A percentile compares a stretch with the other conserved stretches of the same genome.
These are phyloP conservation scores for Torulaspora globosa DNA, from an alignment of 1,139 yeast species.

Conservation along the genomic window DNA sequence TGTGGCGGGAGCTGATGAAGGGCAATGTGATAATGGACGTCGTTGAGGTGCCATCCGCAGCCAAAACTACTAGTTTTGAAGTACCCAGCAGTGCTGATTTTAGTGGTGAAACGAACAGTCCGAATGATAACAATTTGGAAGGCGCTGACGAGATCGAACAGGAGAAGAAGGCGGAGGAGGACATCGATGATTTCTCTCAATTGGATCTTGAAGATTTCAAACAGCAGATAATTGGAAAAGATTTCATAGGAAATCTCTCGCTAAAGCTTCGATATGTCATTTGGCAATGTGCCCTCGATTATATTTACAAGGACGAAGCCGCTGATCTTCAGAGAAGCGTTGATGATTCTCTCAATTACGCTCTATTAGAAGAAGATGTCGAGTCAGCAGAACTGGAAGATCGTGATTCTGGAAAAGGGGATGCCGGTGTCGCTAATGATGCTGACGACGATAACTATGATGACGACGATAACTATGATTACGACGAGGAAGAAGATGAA, in stretches of 20 bases:
- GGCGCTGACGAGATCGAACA: constrained; percentile 7
- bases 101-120: not conserved
- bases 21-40: constrained; percentile 48
- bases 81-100: constrained; percentile 1
- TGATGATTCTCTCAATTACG: constrained; percentile 25
- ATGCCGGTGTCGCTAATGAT: constrained; percentile 4
- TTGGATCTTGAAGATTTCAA: constrained; percentile 38
- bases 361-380: constrained; percentile 26
- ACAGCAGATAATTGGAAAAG: constrained; percentile 45
- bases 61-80: not conserved
- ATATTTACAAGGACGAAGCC: constrained; percentile 39
- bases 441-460: constrained; percentile 38
- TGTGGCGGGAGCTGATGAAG: constrained; percentile 54
- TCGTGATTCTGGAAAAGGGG: constrained; percentile 5
- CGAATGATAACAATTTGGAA: not conserved
- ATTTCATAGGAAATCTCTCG: constrained; percentile 53
- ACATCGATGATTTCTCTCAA: constrained; percentile 29
- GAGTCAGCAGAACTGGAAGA: not conserved
- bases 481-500: constrained; percentile 33
- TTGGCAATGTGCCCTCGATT: constrained; percentile 72
- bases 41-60: constrained; percentile 16
- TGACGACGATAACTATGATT: constrained; percentile 32
- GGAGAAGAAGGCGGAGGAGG: constrained; percentile 8
- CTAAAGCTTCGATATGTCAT: constrained; percentile 62
- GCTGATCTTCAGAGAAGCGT: constrained; percentile 29